phyloP scores from a whole-genome alignment of 441 rosid genomes.

The Adansonia rubrostipa region DNA sequence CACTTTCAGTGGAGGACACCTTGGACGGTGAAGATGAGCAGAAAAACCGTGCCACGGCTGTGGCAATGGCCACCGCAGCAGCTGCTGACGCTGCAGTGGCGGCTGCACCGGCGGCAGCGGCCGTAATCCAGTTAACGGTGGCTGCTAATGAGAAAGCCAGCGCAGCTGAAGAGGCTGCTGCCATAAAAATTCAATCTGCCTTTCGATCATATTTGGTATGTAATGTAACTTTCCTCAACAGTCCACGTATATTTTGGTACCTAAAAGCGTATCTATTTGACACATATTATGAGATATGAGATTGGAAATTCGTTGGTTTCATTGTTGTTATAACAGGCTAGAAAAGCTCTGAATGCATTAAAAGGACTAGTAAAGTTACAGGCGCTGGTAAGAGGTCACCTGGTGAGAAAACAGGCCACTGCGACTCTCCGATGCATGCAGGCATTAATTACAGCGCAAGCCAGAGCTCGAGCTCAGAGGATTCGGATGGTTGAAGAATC shows the following conservation, averaged over 20 bases:
- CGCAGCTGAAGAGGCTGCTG: conserved; percentile 63
- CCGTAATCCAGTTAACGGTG: conserved; percentile 46
- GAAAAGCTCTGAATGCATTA: conserved; percentile 74
- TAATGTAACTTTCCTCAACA: background rate
- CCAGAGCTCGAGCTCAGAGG: conserved; percentile 67
- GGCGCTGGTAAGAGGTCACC: conserved; percentile 69
- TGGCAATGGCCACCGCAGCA: conserved; percentile 55
- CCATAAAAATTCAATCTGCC: conserved; percentile 74
- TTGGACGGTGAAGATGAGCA: conserved; percentile 48
- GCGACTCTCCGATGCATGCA: conserved; percentile 72
- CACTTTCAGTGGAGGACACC: conserved; percentile 19
- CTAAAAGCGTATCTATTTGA: background rate
- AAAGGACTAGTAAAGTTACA: conserved; percentile 75
- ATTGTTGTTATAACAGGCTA: conserved; percentile 56
- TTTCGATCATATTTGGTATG: conserved; percentile 84
- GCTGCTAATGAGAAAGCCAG: conserved; percentile 39
- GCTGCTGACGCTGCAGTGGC: conserved; percentile 52
- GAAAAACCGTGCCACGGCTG: conserved; percentile 49
- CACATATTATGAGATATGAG: background rate
- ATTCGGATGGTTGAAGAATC: conserved; percentile 54
- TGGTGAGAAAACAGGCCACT: conserved; percentile 68
- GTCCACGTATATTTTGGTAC: background rate
- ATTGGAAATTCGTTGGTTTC: background rate
- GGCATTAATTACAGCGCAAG: conserved; percentile 60
- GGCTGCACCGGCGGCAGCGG: conserved; percentile 60